phyloP scores from a whole-genome alignment of 805 yeast species.

The Starmerella vitae region DNA sequence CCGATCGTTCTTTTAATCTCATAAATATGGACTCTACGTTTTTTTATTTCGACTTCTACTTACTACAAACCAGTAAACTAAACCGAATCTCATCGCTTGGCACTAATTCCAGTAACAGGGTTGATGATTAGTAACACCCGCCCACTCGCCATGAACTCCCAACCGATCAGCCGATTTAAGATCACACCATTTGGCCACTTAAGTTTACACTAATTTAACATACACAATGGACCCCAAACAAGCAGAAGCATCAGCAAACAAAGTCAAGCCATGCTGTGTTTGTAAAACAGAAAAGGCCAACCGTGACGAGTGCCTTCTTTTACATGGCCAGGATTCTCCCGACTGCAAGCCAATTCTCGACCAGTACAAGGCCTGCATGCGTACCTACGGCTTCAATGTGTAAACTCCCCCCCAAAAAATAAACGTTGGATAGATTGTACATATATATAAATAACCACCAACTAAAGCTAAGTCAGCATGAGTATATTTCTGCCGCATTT shows the following conservation, averaged over 20 bases:
- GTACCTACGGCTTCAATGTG: conserved; percentile 66
- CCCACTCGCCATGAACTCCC: background rate
- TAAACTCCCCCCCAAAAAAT: background rate
- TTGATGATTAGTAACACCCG: too few species aligned
- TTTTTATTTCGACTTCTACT: too few species aligned
- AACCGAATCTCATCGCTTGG: too few species aligned
- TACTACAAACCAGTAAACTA: too few species aligned
- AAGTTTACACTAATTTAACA: background rate
- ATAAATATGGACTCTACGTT: too few species aligned
- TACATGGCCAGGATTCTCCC: conserved; percentile 70
- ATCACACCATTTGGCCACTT: background rate
- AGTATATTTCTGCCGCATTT: conserved; percentile 72
- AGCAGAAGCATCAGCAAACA: background rate
- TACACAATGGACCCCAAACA: conserved; percentile 4
- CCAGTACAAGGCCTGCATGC: conserved; percentile 79
- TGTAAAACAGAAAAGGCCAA: conserved; percentile 69
- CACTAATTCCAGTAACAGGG: too few species aligned
- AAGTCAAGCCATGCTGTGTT: conserved; percentile 95
- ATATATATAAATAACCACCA: background rate
- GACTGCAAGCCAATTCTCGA: conserved; percentile 62
- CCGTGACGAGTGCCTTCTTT: conserved; percentile 77
- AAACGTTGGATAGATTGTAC: background rate
- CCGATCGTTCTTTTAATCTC: too few species aligned
- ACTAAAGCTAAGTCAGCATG: conserved; percentile 28
- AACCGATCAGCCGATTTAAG: background rate